Base-by-base conservation (phyloP, 2,329 filamentous ascomycete species). In the Penicillium sp. region DNA sequence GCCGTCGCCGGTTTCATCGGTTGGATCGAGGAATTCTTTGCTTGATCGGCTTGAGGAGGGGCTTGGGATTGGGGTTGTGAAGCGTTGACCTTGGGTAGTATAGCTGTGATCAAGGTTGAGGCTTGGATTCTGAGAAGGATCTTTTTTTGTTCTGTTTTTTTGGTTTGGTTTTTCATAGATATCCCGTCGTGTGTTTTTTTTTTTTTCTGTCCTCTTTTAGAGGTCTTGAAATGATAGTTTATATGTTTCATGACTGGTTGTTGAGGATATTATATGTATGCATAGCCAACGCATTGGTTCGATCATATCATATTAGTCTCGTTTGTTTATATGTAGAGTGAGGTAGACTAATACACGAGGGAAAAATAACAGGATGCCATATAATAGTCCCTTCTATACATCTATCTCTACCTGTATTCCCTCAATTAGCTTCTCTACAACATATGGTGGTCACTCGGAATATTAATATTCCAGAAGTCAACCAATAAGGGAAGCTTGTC, bases 11-110 rank as follows among this genome's bases (percentile, higher is more conserved):
- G 58, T 35, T 23, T 50, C 54, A 0, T 65, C 61, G 10, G 33
- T 40, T 38, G 54, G 8, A 1, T 67, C 65, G 4, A 15, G 27
- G 3, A 66, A 66, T 40, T 63, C 56, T 5, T 17, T 67, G 12
- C 51, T 67, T 4, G 65, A 67, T 50, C 56, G 61, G 8, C 53
- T 67, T 27, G 65, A 67, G 25, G 62, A 64, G 17, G 64, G 64
- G 1, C 61, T 67, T 43, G 65, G 65, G 23, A 27, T 67, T 27
- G 62, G 65, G n/a, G 19, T 64, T 21, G 15, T 9, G 27, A 65
- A 58, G 40, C 50, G 48, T 23, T 56, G 37, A 51, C 29, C 29
- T 12, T 1, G 29, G 8, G 6, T 19, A 27, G 12, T 19, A 10
- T 23, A 23, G 7, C 15, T 12, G 13, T 21, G 23, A 9, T 37